A percentile compares a stretch with the other conserved stretches of the same genome.
phyloP scores from a whole-genome alignment of 345 rosid genomes.

The Syzygium aqueum region DNA sequence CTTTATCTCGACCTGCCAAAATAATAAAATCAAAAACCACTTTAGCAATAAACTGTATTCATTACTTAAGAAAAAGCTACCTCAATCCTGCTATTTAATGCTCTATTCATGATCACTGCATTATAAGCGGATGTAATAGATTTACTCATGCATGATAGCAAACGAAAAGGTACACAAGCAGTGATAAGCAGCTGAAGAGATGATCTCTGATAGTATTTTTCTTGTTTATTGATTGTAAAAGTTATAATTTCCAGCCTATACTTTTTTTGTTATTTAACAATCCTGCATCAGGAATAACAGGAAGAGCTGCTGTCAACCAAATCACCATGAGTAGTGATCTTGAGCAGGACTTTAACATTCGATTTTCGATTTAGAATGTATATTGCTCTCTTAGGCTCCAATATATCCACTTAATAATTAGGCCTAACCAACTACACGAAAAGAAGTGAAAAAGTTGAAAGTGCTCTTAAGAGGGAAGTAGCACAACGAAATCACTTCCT shows the following conservation, averaged over 20 bases:
- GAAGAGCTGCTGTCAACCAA: neutral
- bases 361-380: neutral
- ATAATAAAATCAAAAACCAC: constrained; percentile 6
- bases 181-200: neutral
- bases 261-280: neutral
- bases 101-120: neutral
- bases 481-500: neutral
- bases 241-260: neutral
- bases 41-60: neutral
- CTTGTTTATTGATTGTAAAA: neutral
- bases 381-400: neutral
- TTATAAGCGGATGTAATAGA: neutral
- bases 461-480: neutral
- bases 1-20: constrained; percentile 82
- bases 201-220: neutral
- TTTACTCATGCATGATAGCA: neutral
- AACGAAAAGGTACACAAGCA: neutral
- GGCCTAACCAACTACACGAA: neutral
- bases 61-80: neutral
- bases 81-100: neutral
- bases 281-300: neutral
- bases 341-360: neutral
- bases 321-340: neutral
- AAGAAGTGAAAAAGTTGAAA: neutral
- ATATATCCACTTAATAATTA: neutral